These are phyloP conservation scores for Lachnellula occidentalis DNA, from an alignment of 2,329 filamentous ascomycete species.

Conservation along the genomic window DNA sequence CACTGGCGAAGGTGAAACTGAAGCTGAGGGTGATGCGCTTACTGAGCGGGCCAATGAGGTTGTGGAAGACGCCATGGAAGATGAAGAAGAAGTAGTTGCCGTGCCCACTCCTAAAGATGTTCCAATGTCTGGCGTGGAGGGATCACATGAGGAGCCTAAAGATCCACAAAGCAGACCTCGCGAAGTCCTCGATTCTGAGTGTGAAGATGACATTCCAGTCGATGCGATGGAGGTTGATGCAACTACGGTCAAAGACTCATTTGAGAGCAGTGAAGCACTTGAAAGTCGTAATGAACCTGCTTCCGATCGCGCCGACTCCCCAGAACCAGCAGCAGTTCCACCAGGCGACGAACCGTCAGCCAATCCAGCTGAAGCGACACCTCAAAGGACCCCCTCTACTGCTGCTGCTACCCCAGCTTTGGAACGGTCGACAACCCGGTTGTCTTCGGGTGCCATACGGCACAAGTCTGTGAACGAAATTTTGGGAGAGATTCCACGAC, in stretches of 20 bases:
- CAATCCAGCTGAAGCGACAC: constrained; percentile 15
- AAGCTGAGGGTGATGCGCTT: constrained; percentile 1
- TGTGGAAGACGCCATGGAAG: constrained; percentile 25
- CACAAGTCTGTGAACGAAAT: constrained; percentile 72
- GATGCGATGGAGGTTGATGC: constrained; percentile 28
- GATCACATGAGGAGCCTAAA: constrained; percentile 5
- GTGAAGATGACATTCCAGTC: constrained; percentile 18
- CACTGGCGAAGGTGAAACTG: background rate
- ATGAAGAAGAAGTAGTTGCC: constrained; percentile 22
- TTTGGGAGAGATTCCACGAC: constrained; percentile 51
- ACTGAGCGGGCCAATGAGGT: constrained; percentile 21
- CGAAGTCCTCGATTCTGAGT: constrained; percentile 27
- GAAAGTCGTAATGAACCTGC: constrained; percentile 6
- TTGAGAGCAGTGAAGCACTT: constrained; percentile 16
- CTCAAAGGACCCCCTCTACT: constrained; percentile 23
- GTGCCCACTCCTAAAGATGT: constrained; percentile 21
- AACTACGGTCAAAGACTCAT: constrained; percentile 24
- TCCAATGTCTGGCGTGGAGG: constrained; percentile 11
- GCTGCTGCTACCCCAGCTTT: constrained; percentile 32
- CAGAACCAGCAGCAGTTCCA: constrained; percentile 4
- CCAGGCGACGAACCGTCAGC: constrained; percentile 7
- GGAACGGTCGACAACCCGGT: constrained; percentile 61
- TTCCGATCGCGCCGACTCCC: constrained; percentile 1
- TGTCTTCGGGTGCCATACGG: constrained; percentile 63
- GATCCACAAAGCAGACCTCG: constrained; percentile 6